Base-by-base conservation (phyloP, 225 moss, liverwort and hornwort species). In the Pseudisothecium myosuroides region DNA sequence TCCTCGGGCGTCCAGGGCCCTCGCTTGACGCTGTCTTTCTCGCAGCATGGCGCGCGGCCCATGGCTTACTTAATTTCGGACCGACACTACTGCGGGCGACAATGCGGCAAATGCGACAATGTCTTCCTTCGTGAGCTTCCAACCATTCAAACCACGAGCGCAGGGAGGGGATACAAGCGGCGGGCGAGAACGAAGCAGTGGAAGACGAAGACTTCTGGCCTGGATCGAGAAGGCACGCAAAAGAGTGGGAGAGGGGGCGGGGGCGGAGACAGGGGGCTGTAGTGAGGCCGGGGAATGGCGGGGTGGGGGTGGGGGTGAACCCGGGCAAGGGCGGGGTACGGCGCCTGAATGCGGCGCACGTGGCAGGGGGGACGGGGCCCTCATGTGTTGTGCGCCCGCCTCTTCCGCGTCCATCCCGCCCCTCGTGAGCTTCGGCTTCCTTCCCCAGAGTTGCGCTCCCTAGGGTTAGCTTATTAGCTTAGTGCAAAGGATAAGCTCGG, bases 1-100 rank as follows among this genome's bases (percentile, higher is more conserved):
- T 95, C 95, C 92, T 95, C 95, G 22, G 95, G 95, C 72, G 95
- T 94, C 95, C 95, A 95, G 65, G 95, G 95, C 78, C 95, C 95
- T 81, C 95, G 87, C 87, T 95, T 95, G 80, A 95, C 95, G 78
- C 93, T 95, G 85, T 94, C 94, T 91, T 95, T 95, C 89, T 95
- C 95, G 88, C 95, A 95, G 86, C 95, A 95, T 14, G 95, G 95
- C 65, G 95, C 95, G 68, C 95, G 93, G 79, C 95, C 95, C 95
- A 95, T 95, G 81, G 92, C 83, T 31, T 32, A 10, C 3, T 28
- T 13, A 11, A 21, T 49, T 77, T 26, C 67, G 45, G 63, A 65
- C 49, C 34, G 50, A 68, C 34, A 37, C 32, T 31, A 37, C 32
- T 31, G 68, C 69, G 24, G 62, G 13, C 27, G 34, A 22, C 64